A percentile compares a stretch with the other conserved stretches of the same genome.
Evolutionary conservation across 2,329 filamentous ascomycete genomes (phyloP).

Genomic region (Ophiostoma populinum): DNA sequence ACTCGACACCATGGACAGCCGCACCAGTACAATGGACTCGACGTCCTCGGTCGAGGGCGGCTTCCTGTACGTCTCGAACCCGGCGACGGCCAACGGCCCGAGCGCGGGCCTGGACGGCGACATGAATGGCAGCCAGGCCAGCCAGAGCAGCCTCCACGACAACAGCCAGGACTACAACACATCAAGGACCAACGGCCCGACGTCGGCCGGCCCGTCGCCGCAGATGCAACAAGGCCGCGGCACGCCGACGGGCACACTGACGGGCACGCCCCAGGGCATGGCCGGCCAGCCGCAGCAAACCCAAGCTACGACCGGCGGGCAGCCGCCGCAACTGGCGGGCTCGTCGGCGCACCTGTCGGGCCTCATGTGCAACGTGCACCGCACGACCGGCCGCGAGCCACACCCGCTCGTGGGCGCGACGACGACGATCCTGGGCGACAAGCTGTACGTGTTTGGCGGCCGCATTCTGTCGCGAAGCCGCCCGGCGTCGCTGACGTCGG

Average conservation of each 20-base stretch:
- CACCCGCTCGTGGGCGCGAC: slow-evolving; percentile 86
- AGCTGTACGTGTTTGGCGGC: slow-evolving; percentile 91
- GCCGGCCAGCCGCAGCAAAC: slow-evolving; percentile 20
- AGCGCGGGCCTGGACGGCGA: slow-evolving; percentile 18
- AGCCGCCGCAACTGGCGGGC: slow-evolving; percentile 14
- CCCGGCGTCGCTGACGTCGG: slow-evolving; percentile 65
- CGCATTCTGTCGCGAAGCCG: slow-evolving; percentile 70
- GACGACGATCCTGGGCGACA: slow-evolving; percentile 87
- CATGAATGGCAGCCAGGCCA: slow-evolving; percentile 29
- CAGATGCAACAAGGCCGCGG: slow-evolving; percentile 21
- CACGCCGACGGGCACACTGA: slow-evolving; percentile 20
- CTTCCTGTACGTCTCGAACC: slow-evolving; percentile 11
- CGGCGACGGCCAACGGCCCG: not conserved
- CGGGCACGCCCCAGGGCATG: too few relatives aligned
- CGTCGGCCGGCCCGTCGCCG: slow-evolving; percentile 40
- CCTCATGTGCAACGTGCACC: slow-evolving; percentile 53
- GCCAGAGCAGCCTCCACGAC: slow-evolving; percentile 28
- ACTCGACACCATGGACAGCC: slow-evolving; percentile 20
- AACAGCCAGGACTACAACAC: slow-evolving; percentile 30
- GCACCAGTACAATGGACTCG: slow-evolving; percentile 33
- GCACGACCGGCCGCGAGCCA: slow-evolving; percentile 83
- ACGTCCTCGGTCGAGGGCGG: slow-evolving; percentile 17
- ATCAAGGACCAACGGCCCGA: slow-evolving; percentile 33
- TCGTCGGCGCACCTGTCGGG: slow-evolving; percentile 44
- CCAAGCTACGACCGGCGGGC: slow-evolving; percentile 9